A percentile compares a stretch with the other conserved stretches of the same genome.
phyloP scores from a whole-genome alignment of 257 asterid species.

The Lantana camara region DNA sequence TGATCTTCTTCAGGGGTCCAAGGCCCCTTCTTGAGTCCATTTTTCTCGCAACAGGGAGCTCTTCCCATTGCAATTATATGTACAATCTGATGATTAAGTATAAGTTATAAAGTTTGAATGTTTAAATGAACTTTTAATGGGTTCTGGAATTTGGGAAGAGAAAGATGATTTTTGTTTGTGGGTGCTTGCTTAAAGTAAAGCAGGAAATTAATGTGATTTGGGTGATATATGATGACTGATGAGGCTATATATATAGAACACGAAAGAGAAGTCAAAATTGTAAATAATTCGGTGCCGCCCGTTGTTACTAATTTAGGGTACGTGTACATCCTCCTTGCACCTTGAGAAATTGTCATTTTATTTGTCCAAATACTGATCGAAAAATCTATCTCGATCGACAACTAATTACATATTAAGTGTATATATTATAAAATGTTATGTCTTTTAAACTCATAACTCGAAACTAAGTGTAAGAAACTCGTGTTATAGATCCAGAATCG shows the following conservation, averaged over 20 bases:
- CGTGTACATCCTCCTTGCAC: not conserved
- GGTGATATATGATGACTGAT: not conserved
- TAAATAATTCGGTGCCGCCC: too few species aligned
- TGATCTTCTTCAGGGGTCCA: conserved; percentile 88
- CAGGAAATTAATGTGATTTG: not conserved
- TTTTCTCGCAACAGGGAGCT: conserved; percentile 81
- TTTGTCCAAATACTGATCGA: too few species aligned
- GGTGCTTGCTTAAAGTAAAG: not conserved
- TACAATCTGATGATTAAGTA: not conserved
- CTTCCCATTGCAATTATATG: conserved; percentile 53
- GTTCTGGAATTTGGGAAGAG: not conserved
- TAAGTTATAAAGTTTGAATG: not conserved
- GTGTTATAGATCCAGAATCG: too few species aligned
- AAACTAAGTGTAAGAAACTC: too few species aligned
- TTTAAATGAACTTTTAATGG: not conserved
- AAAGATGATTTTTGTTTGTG: not conserved
- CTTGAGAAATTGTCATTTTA: too few species aligned
- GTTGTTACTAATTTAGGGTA: not conserved
- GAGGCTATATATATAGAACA: not conserved
- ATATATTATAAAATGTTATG: too few species aligned
- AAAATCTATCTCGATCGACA: too few species aligned
- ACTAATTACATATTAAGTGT: too few species aligned
- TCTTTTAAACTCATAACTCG: too few species aligned
- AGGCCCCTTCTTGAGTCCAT: conserved; percentile 81
- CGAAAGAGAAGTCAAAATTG: not conserved